These are phyloP conservation scores for Chrysosporium queenslandicum DNA, from an alignment of 2,329 filamentous ascomycete genomes.

Conservation along the genomic window DNA sequence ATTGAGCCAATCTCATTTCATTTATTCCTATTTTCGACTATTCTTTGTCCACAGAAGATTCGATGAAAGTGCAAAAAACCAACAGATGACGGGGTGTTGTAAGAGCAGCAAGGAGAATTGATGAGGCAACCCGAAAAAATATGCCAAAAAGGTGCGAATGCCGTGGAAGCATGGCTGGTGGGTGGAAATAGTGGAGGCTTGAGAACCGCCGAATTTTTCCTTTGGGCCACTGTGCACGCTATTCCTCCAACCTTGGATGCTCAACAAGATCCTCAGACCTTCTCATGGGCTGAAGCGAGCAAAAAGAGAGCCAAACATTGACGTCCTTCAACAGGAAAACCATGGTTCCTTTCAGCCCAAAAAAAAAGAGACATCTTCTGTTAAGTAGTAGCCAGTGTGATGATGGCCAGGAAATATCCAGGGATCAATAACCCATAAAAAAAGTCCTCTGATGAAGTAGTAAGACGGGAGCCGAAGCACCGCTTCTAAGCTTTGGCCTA, in stretches of 20 bases:
- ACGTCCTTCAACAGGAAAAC: neutral
- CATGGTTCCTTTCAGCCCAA: neutral
- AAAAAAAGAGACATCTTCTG: neutral
- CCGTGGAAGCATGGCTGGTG: neutral
- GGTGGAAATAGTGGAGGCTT: conserved; percentile 11
- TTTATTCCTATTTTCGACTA: conserved; percentile 12
- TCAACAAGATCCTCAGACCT: neutral
- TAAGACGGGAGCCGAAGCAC: neutral
- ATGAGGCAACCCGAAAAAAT: conserved; percentile 7
- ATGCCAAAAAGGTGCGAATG: neutral
- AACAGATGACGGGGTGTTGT: neutral
- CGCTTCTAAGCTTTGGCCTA: neutral
- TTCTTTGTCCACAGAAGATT: conserved; percentile 4
- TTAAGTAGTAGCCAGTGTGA: neutral
- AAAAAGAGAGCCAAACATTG: neutral
- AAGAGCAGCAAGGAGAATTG: neutral
- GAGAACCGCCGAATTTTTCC: neutral
- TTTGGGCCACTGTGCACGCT: neutral
- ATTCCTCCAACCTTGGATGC: neutral
- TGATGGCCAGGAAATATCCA: neutral
- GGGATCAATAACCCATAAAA: neutral
- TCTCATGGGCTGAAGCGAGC: neutral
- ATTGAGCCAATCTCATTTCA: conserved; percentile 11
- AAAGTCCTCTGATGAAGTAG: neutral
- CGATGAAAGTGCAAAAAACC: neutral